Percentiles rank a stretch among this genome's conserved stretches.
Evolutionary conservation across 148 eudicot genomes (phyloP).

Genomic region (Dianthus caryophyllus): DNA sequence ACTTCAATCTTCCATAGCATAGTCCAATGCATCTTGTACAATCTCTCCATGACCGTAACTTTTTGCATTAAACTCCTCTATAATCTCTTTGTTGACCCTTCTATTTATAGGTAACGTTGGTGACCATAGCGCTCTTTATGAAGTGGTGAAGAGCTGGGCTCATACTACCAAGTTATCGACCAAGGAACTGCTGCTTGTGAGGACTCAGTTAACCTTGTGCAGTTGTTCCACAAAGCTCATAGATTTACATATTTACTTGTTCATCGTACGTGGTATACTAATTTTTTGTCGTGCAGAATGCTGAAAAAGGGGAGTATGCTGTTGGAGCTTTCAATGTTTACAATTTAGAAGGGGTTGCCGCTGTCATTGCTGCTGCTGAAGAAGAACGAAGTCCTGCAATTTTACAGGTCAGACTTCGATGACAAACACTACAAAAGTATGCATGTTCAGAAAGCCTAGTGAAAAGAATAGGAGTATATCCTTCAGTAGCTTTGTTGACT

Average conservation of each 20-base stretch:
- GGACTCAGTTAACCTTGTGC: slow-evolving; percentile 17
- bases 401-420: slow-evolving; percentile 59
- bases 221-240: neutral
- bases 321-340: slow-evolving; percentile 98
- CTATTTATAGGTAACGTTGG: slow-evolving; percentile 82
- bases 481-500: neutral
- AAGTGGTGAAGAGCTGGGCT: slow-evolving; percentile 79
- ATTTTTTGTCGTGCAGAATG: slow-evolving; percentile 45
- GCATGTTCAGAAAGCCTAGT: neutral
- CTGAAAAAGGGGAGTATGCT: slow-evolving; percentile 90
- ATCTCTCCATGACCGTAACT: neutral
- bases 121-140: slow-evolving; percentile 78
- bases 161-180: slow-evolving; percentile 57
- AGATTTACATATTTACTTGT: slow-evolving; percentile 7
- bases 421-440: neutral
- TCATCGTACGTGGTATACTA: neutral
- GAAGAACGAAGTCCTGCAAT: slow-evolving; percentile 86
- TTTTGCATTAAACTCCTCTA: neutral
- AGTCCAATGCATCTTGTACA: neutral
- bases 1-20: neutral
- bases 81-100: slow-evolving; percentile 20
- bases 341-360: slow-evolving; percentile 92
- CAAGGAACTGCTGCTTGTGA: slow-evolving; percentile 74
- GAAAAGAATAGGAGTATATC: neutral
- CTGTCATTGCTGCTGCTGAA: slow-evolving; percentile 96